Percentiles rank a stretch among this genome's conserved stretches.
These are phyloP conservation scores for Mycena filopes DNA, from an alignment of 768 basidiomycete species.

Conservation along the genomic window DNA sequence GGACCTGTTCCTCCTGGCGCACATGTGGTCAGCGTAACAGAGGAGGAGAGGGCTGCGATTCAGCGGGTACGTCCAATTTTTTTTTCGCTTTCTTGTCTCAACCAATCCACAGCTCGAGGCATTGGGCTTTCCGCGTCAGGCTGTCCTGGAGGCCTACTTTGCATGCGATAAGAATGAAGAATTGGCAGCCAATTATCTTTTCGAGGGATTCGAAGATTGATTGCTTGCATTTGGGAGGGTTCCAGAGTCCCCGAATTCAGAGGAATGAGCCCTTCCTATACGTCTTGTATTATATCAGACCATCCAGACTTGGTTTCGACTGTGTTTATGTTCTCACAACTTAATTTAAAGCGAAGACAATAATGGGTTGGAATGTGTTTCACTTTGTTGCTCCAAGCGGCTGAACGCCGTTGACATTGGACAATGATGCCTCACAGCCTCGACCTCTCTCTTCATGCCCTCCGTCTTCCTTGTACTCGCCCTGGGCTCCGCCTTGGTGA, in stretches of 20 bases:
- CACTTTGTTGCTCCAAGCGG: neutral
- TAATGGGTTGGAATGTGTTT: neutral
- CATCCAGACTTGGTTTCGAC: too few relatives aligned
- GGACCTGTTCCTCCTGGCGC: slow-evolving; percentile 60
- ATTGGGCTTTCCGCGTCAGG: slow-evolving; percentile 87
- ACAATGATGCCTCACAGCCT: slow-evolving; percentile 30
- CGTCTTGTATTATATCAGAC: neutral
- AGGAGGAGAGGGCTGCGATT: slow-evolving; percentile 90
- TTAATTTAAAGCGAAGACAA: neutral
- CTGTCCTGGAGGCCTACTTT: slow-evolving; percentile 90
- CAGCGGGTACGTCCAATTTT: slow-evolving; percentile 69
- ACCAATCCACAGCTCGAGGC: slow-evolving; percentile 72
- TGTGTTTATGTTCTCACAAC: too few relatives aligned
- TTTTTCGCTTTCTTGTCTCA: slow-evolving; percentile 13
- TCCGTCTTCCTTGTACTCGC: slow-evolving; percentile 22
- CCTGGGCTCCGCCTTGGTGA: slow-evolving; percentile 23
- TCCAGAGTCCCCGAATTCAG: too few relatives aligned
- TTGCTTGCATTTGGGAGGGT: neutral
- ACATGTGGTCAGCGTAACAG: slow-evolving; percentile 80
- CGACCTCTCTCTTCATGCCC: slow-evolving; percentile 23
- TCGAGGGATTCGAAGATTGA: slow-evolving; percentile 76
- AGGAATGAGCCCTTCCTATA: neutral
- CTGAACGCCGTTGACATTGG: slow-evolving; percentile 5
- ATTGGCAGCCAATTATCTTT: slow-evolving; percentile 92
- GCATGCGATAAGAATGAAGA: slow-evolving; percentile 98